Percentiles rank a stretch among this genome's conserved stretches.
These are phyloP conservation scores for Trichosporon sp. DNA, from an alignment of 1,284 basidiomycete species.

Conservation along the genomic window DNA sequence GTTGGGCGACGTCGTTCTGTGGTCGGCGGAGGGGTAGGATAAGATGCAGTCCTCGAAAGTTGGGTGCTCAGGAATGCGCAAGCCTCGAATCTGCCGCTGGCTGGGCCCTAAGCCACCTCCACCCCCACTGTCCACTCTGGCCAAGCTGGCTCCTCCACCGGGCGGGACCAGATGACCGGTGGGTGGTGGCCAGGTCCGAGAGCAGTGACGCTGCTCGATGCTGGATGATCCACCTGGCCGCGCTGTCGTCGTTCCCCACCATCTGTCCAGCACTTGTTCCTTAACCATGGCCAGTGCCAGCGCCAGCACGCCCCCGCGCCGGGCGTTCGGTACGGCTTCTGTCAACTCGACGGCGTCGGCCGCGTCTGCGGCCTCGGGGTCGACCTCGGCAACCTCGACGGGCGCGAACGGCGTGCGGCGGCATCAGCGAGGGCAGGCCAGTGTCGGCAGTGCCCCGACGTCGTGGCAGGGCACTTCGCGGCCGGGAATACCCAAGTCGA, in stretches of 20 bases:
- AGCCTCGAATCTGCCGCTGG: not conserved
- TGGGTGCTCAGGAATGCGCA: not conserved
- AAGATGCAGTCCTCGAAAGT: not conserved
- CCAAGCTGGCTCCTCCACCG: not conserved
- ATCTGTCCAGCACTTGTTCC: not conserved
- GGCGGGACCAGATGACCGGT: not conserved
- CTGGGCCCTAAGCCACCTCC: not conserved
- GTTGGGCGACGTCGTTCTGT: not conserved
- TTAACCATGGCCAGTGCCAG: not conserved
- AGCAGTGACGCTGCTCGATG: not conserved
- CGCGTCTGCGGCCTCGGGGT: not conserved
- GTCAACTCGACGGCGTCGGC: not conserved
- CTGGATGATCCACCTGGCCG: not conserved
- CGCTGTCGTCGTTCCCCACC: not conserved
- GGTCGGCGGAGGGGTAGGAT: not conserved
- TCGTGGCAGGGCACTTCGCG: not conserved
- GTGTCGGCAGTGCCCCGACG: not conserved
- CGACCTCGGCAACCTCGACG: not conserved
- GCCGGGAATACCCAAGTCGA: not conserved
- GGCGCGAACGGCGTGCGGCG: not conserved
- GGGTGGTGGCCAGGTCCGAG: not conserved
- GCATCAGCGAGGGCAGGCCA: not conserved
- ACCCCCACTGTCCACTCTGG: not conserved
- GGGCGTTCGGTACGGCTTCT: not conserved
- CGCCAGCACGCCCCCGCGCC: conserved; percentile 7